phyloP scores from a whole-genome alignment of 129 eudicot species.

The Apium graveolens region DNA sequence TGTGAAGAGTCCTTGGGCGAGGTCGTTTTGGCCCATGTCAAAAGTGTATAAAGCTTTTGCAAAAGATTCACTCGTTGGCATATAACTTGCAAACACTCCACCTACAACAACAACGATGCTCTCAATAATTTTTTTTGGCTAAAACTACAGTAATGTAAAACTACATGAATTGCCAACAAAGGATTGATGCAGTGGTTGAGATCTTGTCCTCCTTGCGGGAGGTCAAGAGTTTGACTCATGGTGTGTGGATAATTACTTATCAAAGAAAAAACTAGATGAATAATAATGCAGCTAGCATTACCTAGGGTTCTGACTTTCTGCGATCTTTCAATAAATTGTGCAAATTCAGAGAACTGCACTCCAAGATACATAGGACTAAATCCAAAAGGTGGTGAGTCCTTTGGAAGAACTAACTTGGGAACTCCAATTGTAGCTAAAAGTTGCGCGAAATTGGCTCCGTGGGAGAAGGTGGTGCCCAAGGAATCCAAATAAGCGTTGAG shows the following conservation, averaged over 20 bases:
- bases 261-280: no score
- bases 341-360: not conserved
- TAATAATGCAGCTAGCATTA: no score
- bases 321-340: not conserved
- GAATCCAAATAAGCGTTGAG: not conserved
- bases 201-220: no score
- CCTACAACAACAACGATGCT: not conserved
- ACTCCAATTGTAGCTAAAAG: not conserved
- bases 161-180: no score
- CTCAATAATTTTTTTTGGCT: no score
- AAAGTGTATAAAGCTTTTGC: constrained; percentile 8
- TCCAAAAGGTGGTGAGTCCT: not conserved
- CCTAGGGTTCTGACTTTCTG: not conserved
- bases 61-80: not conserved
- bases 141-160: no score
- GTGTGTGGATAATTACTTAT: no score
- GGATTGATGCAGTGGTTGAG: no score
- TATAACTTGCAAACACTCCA: not conserved
- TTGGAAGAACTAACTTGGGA: not conserved
- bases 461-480: not conserved
- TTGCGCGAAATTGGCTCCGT: not conserved
- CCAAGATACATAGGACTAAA: not conserved
- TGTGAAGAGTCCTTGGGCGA: not conserved
- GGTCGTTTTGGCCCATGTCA: constrained; percentile 12
- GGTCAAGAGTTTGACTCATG: no score